phyloP scores from a whole-genome alignment of 176 grass and related monocot species.

The Oryza meyeriana region DNA sequence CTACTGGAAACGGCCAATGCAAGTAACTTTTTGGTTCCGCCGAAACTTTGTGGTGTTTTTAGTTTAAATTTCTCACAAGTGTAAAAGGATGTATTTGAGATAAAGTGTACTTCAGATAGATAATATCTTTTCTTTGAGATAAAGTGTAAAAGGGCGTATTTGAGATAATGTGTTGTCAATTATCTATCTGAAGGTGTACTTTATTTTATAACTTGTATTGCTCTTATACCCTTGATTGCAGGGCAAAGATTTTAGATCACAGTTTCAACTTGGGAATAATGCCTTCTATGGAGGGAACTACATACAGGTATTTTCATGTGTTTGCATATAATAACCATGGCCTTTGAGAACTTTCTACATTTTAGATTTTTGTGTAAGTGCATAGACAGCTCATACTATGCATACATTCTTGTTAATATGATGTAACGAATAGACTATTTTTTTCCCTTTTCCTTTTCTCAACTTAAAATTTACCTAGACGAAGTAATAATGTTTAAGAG shows the following conservation, averaged over 20 bases:
- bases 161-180: neutral
- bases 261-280: conserved; percentile 58
- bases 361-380: neutral
- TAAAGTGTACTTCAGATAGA: too few relatives aligned
- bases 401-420: neutral
- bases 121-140: neutral
- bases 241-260: conserved; percentile 74
- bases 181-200: neutral
- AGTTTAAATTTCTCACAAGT: neutral
- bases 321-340: neutral
- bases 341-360: neutral
- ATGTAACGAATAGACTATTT: neutral
- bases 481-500: neutral
- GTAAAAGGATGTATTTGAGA: neutral
- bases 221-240: conserved; percentile 24
- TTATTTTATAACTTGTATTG: conserved; percentile 24
- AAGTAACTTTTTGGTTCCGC: neutral
- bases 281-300: conserved; percentile 74
- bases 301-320: conserved; percentile 58
- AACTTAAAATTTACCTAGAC: neutral
- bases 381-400: neutral
- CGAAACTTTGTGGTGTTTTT: neutral
- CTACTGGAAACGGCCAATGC: neutral
- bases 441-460: neutral
- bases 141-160: neutral